phyloP scores from a whole-genome alignment of 139 green algal species.

The Tetradesmus lagerheimii region DNA sequence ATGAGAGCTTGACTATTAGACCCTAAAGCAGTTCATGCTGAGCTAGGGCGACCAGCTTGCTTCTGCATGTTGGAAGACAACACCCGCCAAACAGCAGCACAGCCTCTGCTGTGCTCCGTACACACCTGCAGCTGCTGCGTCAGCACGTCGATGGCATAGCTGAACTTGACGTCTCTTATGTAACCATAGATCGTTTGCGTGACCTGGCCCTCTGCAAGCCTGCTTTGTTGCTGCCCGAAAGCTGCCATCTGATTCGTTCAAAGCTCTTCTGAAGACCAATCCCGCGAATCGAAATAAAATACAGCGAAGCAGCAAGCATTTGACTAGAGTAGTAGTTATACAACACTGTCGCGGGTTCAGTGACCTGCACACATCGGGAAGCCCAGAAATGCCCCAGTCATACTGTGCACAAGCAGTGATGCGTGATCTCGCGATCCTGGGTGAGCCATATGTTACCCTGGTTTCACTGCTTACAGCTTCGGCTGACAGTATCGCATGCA shows the following conservation, averaged over 20 bases:
- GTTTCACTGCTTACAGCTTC: too few relatives aligned
- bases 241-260: background rate
- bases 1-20: background rate
- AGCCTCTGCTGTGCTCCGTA: background rate
- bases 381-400: too few relatives aligned
- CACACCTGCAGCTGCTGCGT: constrained; percentile 61
- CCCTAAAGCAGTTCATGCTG: background rate
- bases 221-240: constrained; percentile 12
- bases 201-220: constrained; percentile 69
- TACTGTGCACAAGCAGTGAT: too few relatives aligned
- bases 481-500: too few relatives aligned
- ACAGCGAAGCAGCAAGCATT: too few relatives aligned
- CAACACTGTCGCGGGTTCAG: too few relatives aligned
- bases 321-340: too few relatives aligned
- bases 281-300: too few relatives aligned
- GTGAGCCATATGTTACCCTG: too few relatives aligned
- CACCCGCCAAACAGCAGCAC: background rate
- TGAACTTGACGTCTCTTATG: constrained; percentile 76
- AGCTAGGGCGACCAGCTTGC: background rate
- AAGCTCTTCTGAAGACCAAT: too few relatives aligned
- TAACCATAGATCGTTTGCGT: constrained; percentile 78
- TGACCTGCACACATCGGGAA: too few relatives aligned
- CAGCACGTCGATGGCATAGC: constrained; percentile 61
- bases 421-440: too few relatives aligned
- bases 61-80: background rate